Conservation (phyloP, 495 filamentous ascomycete genomes). For the Penicillium angulare region DNA sequence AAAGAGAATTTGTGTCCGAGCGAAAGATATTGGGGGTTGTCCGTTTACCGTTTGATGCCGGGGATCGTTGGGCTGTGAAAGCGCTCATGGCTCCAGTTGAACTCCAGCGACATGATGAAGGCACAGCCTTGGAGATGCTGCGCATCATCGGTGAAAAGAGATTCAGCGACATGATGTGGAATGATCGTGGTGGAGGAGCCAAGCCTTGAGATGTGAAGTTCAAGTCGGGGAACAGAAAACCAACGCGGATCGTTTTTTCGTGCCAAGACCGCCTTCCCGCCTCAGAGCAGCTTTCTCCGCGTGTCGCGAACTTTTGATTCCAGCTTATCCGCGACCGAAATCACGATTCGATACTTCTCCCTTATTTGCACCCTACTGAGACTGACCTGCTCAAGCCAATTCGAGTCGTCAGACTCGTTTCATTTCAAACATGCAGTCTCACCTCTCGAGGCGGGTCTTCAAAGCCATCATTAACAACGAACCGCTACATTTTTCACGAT, state of each 20-base stretch:
- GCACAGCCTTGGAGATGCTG: conserved; percentile 19
- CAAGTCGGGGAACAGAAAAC: background rate
- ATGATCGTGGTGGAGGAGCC: conserved; percentile 2
- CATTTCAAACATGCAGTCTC: conserved; percentile 69
- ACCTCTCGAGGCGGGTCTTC: conserved; percentile 74
- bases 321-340: background rate
- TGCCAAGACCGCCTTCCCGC: conserved; percentile 31
- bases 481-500: conserved; percentile 50
- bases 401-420: background rate
- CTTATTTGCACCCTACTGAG: no score
- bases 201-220: background rate
- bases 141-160: conserved; percentile 35
- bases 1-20: no score
- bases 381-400: background rate
- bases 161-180: conserved; percentile 30
- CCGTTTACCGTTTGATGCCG: conserved; percentile 23
- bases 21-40: background rate
- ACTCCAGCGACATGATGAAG: conserved; percentile 39
- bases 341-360: background rate
- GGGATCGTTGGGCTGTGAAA: conserved; percentile 26
- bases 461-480: conserved; percentile 65
- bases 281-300: conserved; percentile 17
- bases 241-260: conserved; percentile 27
- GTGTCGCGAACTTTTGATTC: conserved; percentile 10
- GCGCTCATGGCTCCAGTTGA: conserved; percentile 35